A percentile compares a stretch with the other conserved stretches of the same genome.
phyloP scores from a whole-genome alignment of 129 eudicot species.

The Chrysanthemum makinoi region DNA sequence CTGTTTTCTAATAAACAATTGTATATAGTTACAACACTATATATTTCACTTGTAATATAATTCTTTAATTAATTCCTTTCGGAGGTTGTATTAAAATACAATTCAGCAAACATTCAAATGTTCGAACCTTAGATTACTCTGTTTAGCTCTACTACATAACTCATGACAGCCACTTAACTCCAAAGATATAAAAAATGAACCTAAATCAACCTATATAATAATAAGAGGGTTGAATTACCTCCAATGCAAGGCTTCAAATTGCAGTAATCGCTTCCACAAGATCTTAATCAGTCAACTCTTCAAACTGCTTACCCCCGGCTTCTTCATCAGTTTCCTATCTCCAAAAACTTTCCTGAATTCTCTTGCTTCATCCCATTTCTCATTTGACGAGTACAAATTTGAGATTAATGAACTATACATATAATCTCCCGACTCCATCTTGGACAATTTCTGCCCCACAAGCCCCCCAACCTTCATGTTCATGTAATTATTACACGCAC shows the following conservation, averaged over 20 bases:
- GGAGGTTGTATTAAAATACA: too few relatives aligned
- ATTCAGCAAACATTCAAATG: too few relatives aligned
- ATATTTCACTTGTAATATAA: too few relatives aligned
- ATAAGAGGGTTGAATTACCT: background rate
- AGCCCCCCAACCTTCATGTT: slow-evolving; percentile 41
- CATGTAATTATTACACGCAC: slow-evolving; percentile 34
- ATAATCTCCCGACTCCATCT: slow-evolving; percentile 26
- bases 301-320: slow-evolving; percentile 29
- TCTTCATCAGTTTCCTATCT: slow-evolving; percentile 30
- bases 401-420: slow-evolving; percentile 37
- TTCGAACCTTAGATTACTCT: too few relatives aligned
- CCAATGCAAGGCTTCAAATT: background rate
- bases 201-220: too few relatives aligned
- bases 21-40: too few relatives aligned
- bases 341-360: slow-evolving; percentile 34
- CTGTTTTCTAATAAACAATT: too few relatives aligned
- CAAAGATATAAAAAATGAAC: too few relatives aligned
- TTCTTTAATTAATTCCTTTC: too few relatives aligned
- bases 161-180: too few relatives aligned
- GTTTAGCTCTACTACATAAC: too few relatives aligned
- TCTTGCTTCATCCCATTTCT: slow-evolving; percentile 37
- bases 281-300: slow-evolving; percentile 18
- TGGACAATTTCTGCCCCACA: slow-evolving; percentile 20
- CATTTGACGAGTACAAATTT: slow-evolving; percentile 36
- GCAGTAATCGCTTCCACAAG: background rate